Conservation (phyloP, 129 eudicot genomes). For the Tanacetum coccineum region DNA sequence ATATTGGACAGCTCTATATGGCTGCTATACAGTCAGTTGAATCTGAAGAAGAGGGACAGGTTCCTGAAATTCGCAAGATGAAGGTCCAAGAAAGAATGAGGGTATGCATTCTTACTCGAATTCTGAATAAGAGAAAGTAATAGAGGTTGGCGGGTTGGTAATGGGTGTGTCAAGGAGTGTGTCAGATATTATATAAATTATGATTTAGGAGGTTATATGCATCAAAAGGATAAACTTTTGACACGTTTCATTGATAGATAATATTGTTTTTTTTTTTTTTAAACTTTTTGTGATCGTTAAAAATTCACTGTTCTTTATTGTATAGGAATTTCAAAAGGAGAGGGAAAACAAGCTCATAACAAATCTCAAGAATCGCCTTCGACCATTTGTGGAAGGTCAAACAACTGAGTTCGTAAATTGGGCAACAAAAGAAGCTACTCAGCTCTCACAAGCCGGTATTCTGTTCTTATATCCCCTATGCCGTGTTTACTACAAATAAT, state of each 20-base stretch:
- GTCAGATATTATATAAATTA: neutral
- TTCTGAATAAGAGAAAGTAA: neutral
- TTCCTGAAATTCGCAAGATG: slow-evolving; percentile 58
- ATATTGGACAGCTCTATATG: slow-evolving; percentile 77
- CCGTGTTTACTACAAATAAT: neutral
- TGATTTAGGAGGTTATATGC: neutral
- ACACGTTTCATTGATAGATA: neutral
- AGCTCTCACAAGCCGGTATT: slow-evolving; percentile 82
- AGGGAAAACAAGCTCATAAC: slow-evolving; percentile 71
- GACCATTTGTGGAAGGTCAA: slow-evolving; percentile 63
- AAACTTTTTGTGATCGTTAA: neutral
- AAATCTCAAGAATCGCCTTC: slow-evolving; percentile 62
- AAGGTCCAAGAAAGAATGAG: slow-evolving; percentile 74
- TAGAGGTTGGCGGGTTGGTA: neutral
- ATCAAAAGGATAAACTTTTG: neutral
- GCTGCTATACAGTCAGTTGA: slow-evolving; percentile 56
- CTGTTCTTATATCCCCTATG: slow-evolving; percentile 8
- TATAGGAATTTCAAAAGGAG: slow-evolving; percentile 64
- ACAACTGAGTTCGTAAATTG: slow-evolving; percentile 57
- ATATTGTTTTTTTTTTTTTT: neutral
- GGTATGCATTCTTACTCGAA: slow-evolving; percentile 31
- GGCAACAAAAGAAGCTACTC: slow-evolving; percentile 74
- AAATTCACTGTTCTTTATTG: neutral
- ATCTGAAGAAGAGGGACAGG: slow-evolving; percentile 50
- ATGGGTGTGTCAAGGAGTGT: neutral